Evolutionary conservation across 768 basidiomycete species (phyloP).

Genomic region (Hygrophorus russula): DNA sequence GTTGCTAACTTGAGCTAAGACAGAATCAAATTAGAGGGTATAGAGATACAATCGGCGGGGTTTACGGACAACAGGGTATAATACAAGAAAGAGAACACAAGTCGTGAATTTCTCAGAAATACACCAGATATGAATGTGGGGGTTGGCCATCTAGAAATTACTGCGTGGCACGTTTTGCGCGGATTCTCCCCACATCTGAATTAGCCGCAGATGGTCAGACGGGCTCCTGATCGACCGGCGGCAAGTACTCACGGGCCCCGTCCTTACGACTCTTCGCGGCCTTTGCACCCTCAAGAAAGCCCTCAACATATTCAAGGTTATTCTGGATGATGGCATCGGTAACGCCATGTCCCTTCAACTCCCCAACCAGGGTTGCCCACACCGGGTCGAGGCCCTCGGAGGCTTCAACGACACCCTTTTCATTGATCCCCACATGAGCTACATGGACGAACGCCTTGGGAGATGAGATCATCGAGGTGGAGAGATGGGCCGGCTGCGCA

Average conservation of each 20-base stretch:
- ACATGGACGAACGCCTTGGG: slow-evolving; percentile 57
- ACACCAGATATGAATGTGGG: no score
- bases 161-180: no score
- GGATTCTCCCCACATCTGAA: no score
- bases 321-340: slow-evolving; percentile 16
- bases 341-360: slow-evolving; percentile 10
- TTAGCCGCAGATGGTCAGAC: no score
- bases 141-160: no score
- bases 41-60: background rate
- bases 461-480: slow-evolving; percentile 39
- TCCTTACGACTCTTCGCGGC: slow-evolving; percentile 7
- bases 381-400: slow-evolving; percentile 41
- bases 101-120: no score
- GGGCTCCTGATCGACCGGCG: background rate
- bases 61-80: no score
- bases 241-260: background rate
- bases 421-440: slow-evolving; percentile 50
- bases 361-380: slow-evolving; percentile 25
- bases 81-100: no score
- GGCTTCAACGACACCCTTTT: slow-evolving; percentile 38
- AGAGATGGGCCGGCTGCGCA: slow-evolving; percentile 15
- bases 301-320: slow-evolving; percentile 20
- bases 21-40: background rate
- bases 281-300: slow-evolving; percentile 22
- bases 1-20: background rate